A percentile compares a stretch with the other conserved stretches of the same genome.
These are phyloP conservation scores for Populus tremula DNA, from an alignment of 345 rosid genomes.

Conservation along the genomic window DNA sequence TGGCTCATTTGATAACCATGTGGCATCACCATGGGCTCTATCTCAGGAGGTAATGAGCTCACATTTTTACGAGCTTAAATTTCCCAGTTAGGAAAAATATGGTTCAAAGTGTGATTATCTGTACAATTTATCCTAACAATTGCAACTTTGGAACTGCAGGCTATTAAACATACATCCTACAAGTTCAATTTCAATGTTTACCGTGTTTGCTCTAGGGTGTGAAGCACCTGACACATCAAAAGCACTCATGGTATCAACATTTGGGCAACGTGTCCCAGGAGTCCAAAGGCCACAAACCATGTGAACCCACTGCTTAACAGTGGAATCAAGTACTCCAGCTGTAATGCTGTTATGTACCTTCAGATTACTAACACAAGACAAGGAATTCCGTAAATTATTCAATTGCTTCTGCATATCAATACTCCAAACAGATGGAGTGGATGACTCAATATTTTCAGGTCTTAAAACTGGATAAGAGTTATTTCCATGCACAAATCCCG, in stretches of 20 bases:
- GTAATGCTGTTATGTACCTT: constrained; percentile 41
- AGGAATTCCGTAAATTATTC: constrained; percentile 14
- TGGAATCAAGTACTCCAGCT: constrained; percentile 36
- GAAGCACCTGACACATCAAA: constrained; percentile 50
- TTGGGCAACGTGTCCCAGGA: constrained; percentile 50
- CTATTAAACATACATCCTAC: not conserved
- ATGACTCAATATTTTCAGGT: constrained; percentile 23
- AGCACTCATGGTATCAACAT: constrained; percentile 52
- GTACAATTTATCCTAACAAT: not conserved
- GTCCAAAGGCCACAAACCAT: constrained; percentile 63
- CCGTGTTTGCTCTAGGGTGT: constrained; percentile 29
- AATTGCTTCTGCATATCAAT: constrained; percentile 17
- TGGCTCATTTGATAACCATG: too few species aligned
- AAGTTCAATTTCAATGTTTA: constrained; percentile 8
- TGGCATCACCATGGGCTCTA: too few species aligned
- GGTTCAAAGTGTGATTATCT: too few species aligned
- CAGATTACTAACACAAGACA: constrained; percentile 5
- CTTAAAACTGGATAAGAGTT: constrained; percentile 16
- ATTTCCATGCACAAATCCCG: constrained; percentile 17
- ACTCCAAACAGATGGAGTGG: constrained; percentile 22
- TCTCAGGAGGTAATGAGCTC: too few species aligned
- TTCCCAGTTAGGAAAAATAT: too few species aligned
- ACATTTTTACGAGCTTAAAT: too few species aligned
- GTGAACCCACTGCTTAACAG: constrained; percentile 54
- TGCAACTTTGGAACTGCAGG: not conserved